A percentile compares a stretch with the other conserved stretches of the same genome.
phyloP scores from a whole-genome alignment of 2,329 filamentous ascomycete genomes.

The Verticillium dahliae region DNA sequence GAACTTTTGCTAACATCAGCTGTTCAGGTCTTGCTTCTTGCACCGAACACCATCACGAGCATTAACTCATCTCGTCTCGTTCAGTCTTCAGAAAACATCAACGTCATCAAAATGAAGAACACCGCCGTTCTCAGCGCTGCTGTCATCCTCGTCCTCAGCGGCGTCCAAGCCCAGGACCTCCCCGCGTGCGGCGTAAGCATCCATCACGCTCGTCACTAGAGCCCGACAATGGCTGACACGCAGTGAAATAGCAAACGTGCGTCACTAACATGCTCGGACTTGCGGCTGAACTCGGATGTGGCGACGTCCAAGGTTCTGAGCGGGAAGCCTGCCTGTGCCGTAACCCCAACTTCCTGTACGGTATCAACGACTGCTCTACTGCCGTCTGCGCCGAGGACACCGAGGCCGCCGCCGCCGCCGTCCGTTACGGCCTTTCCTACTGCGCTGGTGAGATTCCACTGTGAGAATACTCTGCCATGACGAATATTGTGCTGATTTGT shows the following conservation, averaged over 20 bases:
- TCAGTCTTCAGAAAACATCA: slow-evolving; percentile 23
- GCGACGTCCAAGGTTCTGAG: slow-evolving; percentile 9
- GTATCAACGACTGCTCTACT: slow-evolving; percentile 43
- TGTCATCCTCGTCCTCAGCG: slow-evolving; percentile 30
- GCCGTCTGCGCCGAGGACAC: slow-evolving; percentile 28
- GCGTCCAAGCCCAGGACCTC: slow-evolving; percentile 32
- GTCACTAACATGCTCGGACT: slow-evolving; percentile 42
- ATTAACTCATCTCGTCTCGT: slow-evolving; percentile 7
- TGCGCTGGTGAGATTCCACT: slow-evolving; percentile 26
- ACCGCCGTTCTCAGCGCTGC: slow-evolving; percentile 31
- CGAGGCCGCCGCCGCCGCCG: slow-evolving; percentile 24
- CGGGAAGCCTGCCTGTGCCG: slow-evolving; percentile 41
- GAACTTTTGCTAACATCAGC: background rate
- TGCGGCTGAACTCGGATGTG: slow-evolving; percentile 38
- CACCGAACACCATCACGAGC: background rate
- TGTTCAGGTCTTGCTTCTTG: background rate
- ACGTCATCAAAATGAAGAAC: slow-evolving; percentile 42
- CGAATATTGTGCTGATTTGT: background rate
- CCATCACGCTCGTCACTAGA: background rate
- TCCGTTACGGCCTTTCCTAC: slow-evolving; percentile 30
- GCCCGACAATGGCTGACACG: slow-evolving; percentile 7
- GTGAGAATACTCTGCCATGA: background rate
- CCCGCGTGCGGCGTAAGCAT: slow-evolving; percentile 47
- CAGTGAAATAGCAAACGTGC: slow-evolving; percentile 37
- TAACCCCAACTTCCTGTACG: slow-evolving; percentile 39